Evolutionary conservation across 2,329 filamentous ascomycete genomes (phyloP).

Genomic region (Penicillium oxalicum): DNA sequence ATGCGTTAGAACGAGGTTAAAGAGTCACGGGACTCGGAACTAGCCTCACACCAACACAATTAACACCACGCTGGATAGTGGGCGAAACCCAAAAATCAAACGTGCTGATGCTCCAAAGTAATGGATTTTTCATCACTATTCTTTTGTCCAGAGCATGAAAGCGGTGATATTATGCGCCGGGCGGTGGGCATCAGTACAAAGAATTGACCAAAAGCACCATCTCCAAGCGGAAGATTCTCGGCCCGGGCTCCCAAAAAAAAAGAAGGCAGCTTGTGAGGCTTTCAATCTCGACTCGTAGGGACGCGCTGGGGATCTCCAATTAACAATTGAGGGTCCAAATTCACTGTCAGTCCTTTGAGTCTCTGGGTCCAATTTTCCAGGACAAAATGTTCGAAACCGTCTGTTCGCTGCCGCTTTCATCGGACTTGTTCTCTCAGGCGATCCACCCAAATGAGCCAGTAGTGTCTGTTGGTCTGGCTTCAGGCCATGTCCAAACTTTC

Average conservation of each 20-base stretch:
- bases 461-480: constrained; percentile 76
- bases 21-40: no score
- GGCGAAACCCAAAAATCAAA: no score
- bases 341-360: background rate
- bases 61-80: no score
- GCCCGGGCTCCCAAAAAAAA: constrained; percentile 16
- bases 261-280: constrained; percentile 14
- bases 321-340: background rate
- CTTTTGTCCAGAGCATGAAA: no score
- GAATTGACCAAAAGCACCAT: background rate
- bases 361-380: background rate
- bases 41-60: no score
- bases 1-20: no score
- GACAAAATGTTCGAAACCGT: constrained; percentile 77
- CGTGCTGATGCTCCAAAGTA: no score
- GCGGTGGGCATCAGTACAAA: background rate
- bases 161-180: no score
- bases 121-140: no score
- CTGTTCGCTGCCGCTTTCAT: constrained; percentile 77
- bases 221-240: constrained; percentile 14
- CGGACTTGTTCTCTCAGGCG: constrained; percentile 83
- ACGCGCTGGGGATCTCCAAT: background rate
- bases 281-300: background rate
- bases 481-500: constrained; percentile 79
- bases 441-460: constrained; percentile 80